Percentiles rank a stretch among this genome's conserved stretches.
Evolutionary conservation across 495 filamentous ascomycete genomes (phyloP).

Genomic region (Penicillium mononematosum): DNA sequence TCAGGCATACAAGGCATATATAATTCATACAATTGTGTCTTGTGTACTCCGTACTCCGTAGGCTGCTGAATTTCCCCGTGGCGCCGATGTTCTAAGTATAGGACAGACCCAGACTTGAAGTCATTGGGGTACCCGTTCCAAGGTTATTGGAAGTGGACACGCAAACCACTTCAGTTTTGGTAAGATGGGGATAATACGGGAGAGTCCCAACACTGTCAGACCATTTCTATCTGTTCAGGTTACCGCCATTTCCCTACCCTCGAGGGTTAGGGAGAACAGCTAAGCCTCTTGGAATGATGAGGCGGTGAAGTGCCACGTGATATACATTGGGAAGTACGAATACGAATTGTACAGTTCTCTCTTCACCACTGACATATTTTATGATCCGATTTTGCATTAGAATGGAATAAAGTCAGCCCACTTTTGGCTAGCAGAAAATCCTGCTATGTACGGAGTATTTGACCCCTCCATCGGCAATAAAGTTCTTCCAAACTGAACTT

Average conservation of each 20-base stretch:
- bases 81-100: constrained; percentile 31
- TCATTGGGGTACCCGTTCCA: constrained; percentile 1
- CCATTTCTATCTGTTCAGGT: neutral
- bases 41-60: neutral
- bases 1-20: neutral
- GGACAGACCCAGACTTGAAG: constrained; percentile 14
- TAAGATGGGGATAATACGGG: neutral
- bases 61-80: constrained; percentile 7
- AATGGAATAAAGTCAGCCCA: neutral
- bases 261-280: neutral
- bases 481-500: neutral
- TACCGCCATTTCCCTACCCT: constrained; percentile 16
- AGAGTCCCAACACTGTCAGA: neutral
- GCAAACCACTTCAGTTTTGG: neutral
- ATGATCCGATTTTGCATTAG: neutral
- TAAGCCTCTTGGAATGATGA: neutral
- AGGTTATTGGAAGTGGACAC: constrained; percentile 1
- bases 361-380: neutral
- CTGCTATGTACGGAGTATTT: neutral
- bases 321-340: neutral
- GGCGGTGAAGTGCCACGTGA: constrained; percentile 17
- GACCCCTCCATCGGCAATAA: neutral
- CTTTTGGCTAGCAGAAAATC: neutral
- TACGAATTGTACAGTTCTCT: neutral
- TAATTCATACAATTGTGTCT: neutral